A percentile compares a stretch with the other conserved stretches of the same genome.
Conservation (phyloP, 2,329 filamentous ascomycete species). For the Botryotinia calthae region DNA sequence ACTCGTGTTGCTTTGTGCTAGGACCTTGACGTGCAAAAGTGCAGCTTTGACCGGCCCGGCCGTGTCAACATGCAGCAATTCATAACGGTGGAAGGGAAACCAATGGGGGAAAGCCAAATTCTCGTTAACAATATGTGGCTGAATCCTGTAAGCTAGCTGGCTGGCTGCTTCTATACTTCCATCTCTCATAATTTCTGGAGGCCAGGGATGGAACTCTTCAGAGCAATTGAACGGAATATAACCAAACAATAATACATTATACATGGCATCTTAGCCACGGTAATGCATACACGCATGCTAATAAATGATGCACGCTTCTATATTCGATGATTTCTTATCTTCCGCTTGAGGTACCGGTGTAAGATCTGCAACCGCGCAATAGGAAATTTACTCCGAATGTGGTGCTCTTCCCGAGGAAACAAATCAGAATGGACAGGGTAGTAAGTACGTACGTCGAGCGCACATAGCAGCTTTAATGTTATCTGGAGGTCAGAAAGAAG, state of each 20-base stretch:
- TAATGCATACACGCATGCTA: not conserved
- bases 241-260: not conserved
- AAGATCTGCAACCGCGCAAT: not conserved
- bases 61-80: not conserved
- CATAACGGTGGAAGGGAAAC: not conserved
- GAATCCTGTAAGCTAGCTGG: not conserved
- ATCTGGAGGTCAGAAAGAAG: not conserved
- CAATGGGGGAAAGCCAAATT: slow-evolving; percentile 1
- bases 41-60: not conserved
- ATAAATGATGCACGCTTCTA: slow-evolving; percentile 6
- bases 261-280: not conserved
- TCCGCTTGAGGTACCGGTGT: not conserved
- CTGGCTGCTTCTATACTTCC: not conserved
- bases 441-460: not conserved
- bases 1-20: not conserved
- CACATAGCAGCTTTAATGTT: not conserved
- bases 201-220: not conserved
- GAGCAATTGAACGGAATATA: not conserved
- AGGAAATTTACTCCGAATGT: slow-evolving; percentile 9
- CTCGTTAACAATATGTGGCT: not conserved
- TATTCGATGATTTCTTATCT: slow-evolving; percentile 14
- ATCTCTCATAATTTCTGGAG: not conserved
- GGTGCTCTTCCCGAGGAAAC: not conserved
- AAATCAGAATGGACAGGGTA: not conserved
- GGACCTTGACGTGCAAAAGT: not conserved